Conservation (phyloP, 208 protist genomes). For the Trypanosoma vivax region DNA sequence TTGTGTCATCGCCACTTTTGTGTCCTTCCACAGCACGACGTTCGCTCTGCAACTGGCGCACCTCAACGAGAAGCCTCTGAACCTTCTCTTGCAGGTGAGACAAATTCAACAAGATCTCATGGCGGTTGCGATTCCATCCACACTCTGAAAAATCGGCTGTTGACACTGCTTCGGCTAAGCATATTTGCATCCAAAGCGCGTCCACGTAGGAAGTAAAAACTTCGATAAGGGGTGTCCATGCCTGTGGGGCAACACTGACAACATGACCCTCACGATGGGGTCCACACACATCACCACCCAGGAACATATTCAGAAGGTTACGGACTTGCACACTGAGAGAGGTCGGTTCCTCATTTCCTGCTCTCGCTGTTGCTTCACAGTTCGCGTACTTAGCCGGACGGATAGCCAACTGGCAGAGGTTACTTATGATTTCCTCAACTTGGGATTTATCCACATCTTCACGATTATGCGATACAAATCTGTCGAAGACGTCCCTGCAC, state of each 20-base stretch:
- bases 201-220: constrained; percentile 21
- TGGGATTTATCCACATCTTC: too few species aligned
- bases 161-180: constrained; percentile 17
- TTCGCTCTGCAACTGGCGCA: constrained; percentile 15
- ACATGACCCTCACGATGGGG: neutral
- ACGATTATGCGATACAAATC: too few species aligned
- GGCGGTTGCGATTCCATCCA: constrained; percentile 12
- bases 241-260: neutral
- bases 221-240: constrained; percentile 5
- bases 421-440: too few species aligned
- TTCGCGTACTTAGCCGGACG: too few species aligned
- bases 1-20: neutral
- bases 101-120: constrained; percentile 3
- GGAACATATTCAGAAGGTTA: neutral
- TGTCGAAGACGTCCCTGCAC: neutral
- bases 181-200: constrained; percentile 24
- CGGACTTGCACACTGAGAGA: neutral
- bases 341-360: too few species aligned
- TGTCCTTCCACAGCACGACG: neutral
- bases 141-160: constrained; percentile 11
- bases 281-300: neutral
- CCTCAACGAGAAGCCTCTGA: constrained; percentile 18
- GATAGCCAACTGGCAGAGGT: too few species aligned
- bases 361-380: too few species aligned
- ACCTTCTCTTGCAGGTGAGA: constrained; percentile 16